These are phyloP conservation scores for Candida namnaoensis DNA, from an alignment of 805 yeast species.

Conservation along the genomic window DNA sequence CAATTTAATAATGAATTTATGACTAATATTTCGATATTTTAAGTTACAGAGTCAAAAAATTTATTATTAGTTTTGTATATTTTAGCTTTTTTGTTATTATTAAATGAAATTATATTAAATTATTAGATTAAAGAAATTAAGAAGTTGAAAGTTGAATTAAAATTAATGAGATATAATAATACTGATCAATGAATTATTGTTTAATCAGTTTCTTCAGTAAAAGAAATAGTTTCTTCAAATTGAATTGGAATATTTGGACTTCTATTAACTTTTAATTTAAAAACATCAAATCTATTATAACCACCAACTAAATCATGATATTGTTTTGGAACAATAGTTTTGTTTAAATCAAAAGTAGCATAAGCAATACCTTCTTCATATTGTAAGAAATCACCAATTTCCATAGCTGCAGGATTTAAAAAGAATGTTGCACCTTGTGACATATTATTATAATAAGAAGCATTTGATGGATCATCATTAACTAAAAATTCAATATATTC, in stretches of 20 bases:
- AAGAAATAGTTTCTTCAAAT: slow-evolving; percentile 2
- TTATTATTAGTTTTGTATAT: too few relatives aligned
- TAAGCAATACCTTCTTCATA: slow-evolving; percentile 17
- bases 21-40: too few relatives aligned
- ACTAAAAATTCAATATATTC: slow-evolving; percentile 12
- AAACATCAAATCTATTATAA: slow-evolving; percentile 17
- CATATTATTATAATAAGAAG: slow-evolving; percentile 7
- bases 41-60: too few relatives aligned
- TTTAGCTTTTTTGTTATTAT: too few relatives aligned
- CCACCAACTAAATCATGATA: slow-evolving; percentile 18
- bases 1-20: too few relatives aligned
- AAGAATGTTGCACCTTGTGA: slow-evolving; percentile 16
- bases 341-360: slow-evolving; percentile 16
- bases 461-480: slow-evolving; percentile 15
- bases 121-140: too few relatives aligned
- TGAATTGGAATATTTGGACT: slow-evolving; percentile 6
- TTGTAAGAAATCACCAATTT: slow-evolving; percentile 14
- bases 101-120: too few relatives aligned
- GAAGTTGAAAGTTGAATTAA: too few relatives aligned
- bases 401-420: slow-evolving; percentile 13
- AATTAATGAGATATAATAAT: too few relatives aligned
- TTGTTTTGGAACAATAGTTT: slow-evolving; percentile 16
- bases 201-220: too few relatives aligned
- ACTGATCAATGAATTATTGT: too few relatives aligned
- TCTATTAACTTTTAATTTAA: slow-evolving; percentile 11